A percentile compares a stretch with the other conserved stretches of the same genome.
These are phyloP conservation scores for Aspergillus heteromorphus DNA, from an alignment of 495 filamentous ascomycete species.

Conservation along the genomic window DNA sequence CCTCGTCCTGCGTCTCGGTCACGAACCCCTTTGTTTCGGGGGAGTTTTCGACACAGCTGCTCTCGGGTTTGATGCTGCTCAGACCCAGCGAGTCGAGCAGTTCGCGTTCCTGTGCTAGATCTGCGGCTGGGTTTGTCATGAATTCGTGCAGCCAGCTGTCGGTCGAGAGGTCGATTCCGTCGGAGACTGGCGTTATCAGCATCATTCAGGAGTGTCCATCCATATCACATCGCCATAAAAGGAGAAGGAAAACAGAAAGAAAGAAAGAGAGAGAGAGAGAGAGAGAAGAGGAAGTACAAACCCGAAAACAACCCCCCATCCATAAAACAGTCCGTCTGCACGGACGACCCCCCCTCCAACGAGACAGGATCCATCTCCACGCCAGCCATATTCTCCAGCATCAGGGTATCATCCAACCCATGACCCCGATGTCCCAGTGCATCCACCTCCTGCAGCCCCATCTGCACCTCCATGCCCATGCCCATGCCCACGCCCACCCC, in stretches of 20 bases:
- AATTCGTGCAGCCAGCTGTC: conserved; percentile 32
- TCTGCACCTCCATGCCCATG: neutral
- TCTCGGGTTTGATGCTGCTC: conserved; percentile 2
- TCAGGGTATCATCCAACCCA: too few species aligned
- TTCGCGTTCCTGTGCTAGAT: conserved; percentile 9
- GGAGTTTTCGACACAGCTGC: neutral
- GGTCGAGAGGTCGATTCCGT: conserved; percentile 19
- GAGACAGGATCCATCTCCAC: too few species aligned
- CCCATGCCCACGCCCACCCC: neutral
- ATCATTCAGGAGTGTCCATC: too few species aligned
- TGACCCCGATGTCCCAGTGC: too few species aligned
- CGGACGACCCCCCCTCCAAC: too few species aligned
- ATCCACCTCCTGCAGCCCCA: too few species aligned
- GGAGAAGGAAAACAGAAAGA: neutral
- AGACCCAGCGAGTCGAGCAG: conserved; percentile 13
- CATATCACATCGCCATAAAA: neutral
- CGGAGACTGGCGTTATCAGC: conserved; percentile 10
- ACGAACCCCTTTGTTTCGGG: neutral
- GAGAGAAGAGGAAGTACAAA: too few species aligned
- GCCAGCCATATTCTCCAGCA: too few species aligned
- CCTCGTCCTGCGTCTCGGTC: neutral
- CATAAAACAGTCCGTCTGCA: neutral
- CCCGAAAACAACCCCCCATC: too few species aligned
- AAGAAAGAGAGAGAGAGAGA: neutral
- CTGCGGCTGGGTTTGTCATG: conserved; percentile 16